Base-by-base conservation (phyloP, 768 basidiomycete species). In the Leucosporidium creatinivorum region DNA sequence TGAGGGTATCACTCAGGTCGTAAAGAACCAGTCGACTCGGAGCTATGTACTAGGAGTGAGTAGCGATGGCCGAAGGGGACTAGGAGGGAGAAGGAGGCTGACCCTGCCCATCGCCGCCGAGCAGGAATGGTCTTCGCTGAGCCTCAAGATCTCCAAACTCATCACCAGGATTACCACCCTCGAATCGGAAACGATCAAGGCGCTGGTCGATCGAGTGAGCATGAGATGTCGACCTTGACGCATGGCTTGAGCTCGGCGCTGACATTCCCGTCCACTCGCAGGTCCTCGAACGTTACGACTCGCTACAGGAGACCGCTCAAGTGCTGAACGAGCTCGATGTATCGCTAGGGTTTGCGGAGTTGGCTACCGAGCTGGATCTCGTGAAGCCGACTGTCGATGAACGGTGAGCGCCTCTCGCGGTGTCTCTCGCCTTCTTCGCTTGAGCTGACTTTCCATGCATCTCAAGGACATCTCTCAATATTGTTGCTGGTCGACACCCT, bases 321-420 rank as follows among this genome's bases (percentile, higher is more conserved):
- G 26, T 81, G 55, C 79, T 93, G 49, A 91, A 93, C 75, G 92
- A 98, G 77, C 78, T 98, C 18, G 93, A 98, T 75, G 85, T 96
- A 19, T 83, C 84, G 0, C 77, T 92, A 4, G 85, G 87, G 0
- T 96, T 94, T 73, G 89, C 93, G 8, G 83, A 83, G 56, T 81
- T 93, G 26, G 94, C 93, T 0, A 77, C 79, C 4, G 90, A 94
- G 70, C 82, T 89, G 80, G 84, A 85, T 48, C 87, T 91, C 74
- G 84, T 87, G 21, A 81, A 85, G 36, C 93, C 94, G 0, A 76
- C 79, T 8, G 77, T 98, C 36, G 83, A 80, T 23, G 84, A 88
- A 33, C 83, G 86, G 93, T 93, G 70, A 58, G 23, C 8, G 39
- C 39, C 47, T 44, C 7, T 67, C 50, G 55, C 44, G 1, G 13